These are phyloP conservation scores for Ceratocystis cacaofunesta DNA, from an alignment of 2,329 filamentous ascomycete genomes.

Conservation along the genomic window DNA sequence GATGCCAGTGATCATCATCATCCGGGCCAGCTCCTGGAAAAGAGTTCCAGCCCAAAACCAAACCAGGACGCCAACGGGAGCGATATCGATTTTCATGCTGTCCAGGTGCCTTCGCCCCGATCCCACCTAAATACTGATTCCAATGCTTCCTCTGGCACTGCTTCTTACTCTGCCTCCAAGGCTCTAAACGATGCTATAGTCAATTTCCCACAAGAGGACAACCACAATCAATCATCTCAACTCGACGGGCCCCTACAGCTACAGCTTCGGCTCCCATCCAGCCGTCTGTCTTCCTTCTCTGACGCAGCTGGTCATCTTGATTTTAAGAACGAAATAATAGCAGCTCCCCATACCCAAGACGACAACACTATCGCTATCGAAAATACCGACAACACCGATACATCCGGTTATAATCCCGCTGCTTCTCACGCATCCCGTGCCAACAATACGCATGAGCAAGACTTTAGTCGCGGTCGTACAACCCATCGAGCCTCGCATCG, in stretches of 20 bases:
- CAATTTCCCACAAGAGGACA: background rate
- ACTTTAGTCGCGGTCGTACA: background rate
- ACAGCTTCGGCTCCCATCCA: background rate
- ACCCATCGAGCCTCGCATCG: conserved; percentile 15
- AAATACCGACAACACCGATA: background rate
- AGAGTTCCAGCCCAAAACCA: conserved; percentile 11
- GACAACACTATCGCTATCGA: background rate
- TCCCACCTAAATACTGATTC: background rate
- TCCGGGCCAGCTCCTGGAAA: conserved; percentile 5
- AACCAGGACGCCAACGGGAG: conserved; percentile 7
- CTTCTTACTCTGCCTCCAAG: background rate
- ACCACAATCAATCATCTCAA: background rate
- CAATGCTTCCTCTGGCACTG: background rate
- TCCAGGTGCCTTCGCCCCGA: background rate
- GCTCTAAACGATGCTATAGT: background rate
- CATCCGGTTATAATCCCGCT: conserved; percentile 5
- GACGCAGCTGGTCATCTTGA: background rate
- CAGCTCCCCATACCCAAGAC: background rate
- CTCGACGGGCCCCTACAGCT: background rate
- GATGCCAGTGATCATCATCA: conserved; percentile 16
- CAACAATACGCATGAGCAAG: background rate
- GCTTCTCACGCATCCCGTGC: background rate
- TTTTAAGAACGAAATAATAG: background rate
- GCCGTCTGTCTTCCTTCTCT: background rate
- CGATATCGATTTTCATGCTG: background rate